A percentile compares a stretch with the other conserved stretches of the same genome.
Conservation (phyloP, 2,329 filamentous ascomycete species). For the Penicillium sp. region DNA sequence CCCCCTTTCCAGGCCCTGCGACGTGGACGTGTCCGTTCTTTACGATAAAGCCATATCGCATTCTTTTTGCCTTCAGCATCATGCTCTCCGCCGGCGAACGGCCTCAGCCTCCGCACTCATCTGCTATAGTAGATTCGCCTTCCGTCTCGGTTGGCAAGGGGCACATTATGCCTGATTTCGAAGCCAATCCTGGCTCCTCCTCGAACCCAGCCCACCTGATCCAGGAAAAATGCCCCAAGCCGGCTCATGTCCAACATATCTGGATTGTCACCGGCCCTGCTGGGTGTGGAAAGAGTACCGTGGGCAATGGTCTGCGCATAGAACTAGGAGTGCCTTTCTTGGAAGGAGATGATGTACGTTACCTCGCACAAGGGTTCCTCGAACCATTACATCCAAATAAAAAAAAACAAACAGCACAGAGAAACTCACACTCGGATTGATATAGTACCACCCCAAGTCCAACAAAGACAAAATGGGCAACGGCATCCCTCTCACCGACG, state of each 20-base stretch:
- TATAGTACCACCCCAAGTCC: slow-evolving; percentile 59
- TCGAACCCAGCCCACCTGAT: slow-evolving; percentile 23
- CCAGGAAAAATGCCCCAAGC: slow-evolving; percentile 14
- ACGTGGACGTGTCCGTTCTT: neutral
- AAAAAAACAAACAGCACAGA: neutral
- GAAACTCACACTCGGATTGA: slow-evolving; percentile 18
- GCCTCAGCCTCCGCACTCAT: slow-evolving; percentile 35
- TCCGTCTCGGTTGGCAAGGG: slow-evolving; percentile 29
- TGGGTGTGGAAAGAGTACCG: slow-evolving; percentile 79
- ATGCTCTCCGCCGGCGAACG: slow-evolving; percentile 52
- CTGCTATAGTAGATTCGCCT: slow-evolving; percentile 32
- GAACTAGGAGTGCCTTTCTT: slow-evolving; percentile 72
- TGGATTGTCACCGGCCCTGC: slow-evolving; percentile 82
- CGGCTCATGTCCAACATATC: slow-evolving; percentile 65
- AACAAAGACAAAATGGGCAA: slow-evolving; percentile 92
- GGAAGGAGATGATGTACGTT: slow-evolving; percentile 76
- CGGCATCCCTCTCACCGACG: slow-evolving; percentile 84
- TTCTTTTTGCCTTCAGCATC: slow-evolving; percentile 26
- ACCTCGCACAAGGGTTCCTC: neutral
- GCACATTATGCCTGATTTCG: slow-evolving; percentile 27
- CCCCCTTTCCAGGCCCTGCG: slow-evolving; percentile 2
- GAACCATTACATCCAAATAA: neutral
- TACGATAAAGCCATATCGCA: slow-evolving; percentile 3
- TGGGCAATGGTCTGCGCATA: slow-evolving; percentile 69
- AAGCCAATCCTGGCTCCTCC: slow-evolving; percentile 30